phyloP scores from a whole-genome alignment of 345 rosid species.

The Lumnitzera littorea region DNA sequence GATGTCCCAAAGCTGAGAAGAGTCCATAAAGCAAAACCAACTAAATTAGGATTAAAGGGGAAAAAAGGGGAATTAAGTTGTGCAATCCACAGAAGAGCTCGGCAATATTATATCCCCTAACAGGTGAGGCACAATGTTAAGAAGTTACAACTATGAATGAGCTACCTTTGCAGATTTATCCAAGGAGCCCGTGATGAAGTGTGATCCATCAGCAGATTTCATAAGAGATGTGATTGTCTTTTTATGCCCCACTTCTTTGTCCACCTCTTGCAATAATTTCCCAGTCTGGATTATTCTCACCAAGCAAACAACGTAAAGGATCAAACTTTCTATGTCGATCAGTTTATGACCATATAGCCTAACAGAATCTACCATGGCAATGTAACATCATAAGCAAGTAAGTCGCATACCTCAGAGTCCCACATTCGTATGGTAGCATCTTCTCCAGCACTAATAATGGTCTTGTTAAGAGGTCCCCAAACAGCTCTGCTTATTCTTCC shows the following conservation, averaged over 20 bases:
- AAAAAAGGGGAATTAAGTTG: not conserved
- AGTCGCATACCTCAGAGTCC: constrained; percentile 74
- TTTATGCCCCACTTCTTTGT: constrained; percentile 75
- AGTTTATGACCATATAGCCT: too few relatives aligned
- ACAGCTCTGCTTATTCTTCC: constrained; percentile 90
- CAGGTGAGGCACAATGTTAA: too few relatives aligned
- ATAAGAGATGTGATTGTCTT: constrained; percentile 72
- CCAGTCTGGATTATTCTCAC: constrained; percentile 53
- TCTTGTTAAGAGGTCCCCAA: constrained; percentile 86
- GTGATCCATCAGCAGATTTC: constrained; percentile 78
- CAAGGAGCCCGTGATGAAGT: constrained; percentile 80
- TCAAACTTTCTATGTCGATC: too few relatives aligned
- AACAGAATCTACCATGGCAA: too few relatives aligned
- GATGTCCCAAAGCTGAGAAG: constrained; percentile 77
- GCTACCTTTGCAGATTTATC: constrained; percentile 94
- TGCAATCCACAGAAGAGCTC: too few relatives aligned
- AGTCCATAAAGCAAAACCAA: constrained; percentile 7
- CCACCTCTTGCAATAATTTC: constrained; percentile 59
- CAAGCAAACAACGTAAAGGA: not conserved
- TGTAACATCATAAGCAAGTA: not conserved
- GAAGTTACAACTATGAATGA: too few relatives aligned
- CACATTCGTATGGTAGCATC: constrained; percentile 76
- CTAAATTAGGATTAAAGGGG: not conserved
- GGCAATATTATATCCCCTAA: too few relatives aligned
- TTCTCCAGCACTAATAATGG: constrained; percentile 87